Percentiles rank a stretch among this genome's conserved stretches.
phyloP scores from a whole-genome alignment of 2,329 filamentous ascomycete species.

The Zasmidium citrigriseum region DNA sequence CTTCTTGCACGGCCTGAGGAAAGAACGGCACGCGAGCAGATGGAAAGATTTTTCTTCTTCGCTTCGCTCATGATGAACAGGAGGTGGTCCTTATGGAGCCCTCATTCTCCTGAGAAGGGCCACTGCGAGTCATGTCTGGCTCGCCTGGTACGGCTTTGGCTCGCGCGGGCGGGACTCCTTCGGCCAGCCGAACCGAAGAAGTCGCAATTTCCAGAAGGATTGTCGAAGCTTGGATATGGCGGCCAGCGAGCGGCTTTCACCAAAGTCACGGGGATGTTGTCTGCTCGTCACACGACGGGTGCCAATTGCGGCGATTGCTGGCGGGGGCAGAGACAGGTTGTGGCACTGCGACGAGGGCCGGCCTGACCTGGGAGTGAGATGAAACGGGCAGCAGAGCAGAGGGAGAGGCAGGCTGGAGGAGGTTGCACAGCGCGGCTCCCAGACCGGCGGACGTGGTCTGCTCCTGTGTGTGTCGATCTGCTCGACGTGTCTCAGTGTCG shows the following conservation, averaged over 20 bases:
- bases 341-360: no score
- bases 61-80: no score
- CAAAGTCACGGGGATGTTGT: no score
- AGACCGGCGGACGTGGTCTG: not conserved
- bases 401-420: not conserved
- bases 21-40: no score
- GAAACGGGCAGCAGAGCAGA: not conserved
- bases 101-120: no score
- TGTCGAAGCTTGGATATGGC: constrained; percentile 2
- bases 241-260: not conserved
- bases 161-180: not conserved
- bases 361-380: no score
- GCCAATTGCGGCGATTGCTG: no score
- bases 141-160: not conserved
- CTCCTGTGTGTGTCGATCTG: not conserved
- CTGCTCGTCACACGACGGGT: no score
- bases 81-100: no score
- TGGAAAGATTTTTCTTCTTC: no score
- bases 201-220: constrained; percentile 3
- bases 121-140: not conserved
- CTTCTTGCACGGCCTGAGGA: no score
- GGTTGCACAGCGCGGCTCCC: not conserved
- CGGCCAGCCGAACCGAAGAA: not conserved
- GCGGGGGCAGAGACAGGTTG: no score
- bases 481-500: constrained; percentile 2